These are phyloP conservation scores for Zizania latifolia DNA, from an alignment of 176 grass and related monocot species.

Conservation along the genomic window DNA sequence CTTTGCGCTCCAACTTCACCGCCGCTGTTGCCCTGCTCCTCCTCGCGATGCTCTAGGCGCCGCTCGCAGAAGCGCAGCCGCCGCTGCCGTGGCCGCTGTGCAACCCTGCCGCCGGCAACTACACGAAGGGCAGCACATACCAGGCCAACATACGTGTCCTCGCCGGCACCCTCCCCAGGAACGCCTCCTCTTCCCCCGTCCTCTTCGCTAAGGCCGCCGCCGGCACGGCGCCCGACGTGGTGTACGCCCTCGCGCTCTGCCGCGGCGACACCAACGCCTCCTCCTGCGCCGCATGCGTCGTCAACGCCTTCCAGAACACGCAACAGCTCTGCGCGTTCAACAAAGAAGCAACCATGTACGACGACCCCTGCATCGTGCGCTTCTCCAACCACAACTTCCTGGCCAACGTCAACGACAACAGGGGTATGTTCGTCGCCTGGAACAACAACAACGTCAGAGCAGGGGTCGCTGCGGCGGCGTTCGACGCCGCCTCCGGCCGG, in stretches of 20 bases:
- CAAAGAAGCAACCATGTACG: constrained; percentile 22
- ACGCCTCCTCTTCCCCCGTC: not conserved
- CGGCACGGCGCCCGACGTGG: constrained; percentile 16
- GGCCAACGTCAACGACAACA: not conserved
- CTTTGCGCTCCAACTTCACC: not conserved
- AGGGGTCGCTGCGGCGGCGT: too few species aligned
- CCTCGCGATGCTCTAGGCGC: not conserved
- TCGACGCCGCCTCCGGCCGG: not conserved
- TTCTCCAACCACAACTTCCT: constrained; percentile 44
- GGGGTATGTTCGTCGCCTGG: not conserved
- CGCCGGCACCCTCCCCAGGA: not conserved
- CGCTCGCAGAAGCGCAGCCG: not conserved
- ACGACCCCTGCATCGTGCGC: constrained; percentile 50
- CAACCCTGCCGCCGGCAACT: not conserved
- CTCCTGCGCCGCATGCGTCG: not conserved
- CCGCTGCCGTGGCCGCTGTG: constrained; percentile 27
- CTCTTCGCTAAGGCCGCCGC: constrained; percentile 20
- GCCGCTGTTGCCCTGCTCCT: not conserved
- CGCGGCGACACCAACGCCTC: constrained; percentile 33
- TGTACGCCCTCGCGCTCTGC: constrained; percentile 36
- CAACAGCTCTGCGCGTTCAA: constrained; percentile 25
- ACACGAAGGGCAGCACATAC: constrained; percentile 26
- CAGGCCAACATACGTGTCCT: constrained; percentile 34
- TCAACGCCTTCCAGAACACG: constrained; percentile 9
- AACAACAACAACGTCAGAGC: constrained; percentile 6